These are phyloP conservation scores for Noccaea caerulescens DNA, from an alignment of 345 rosid genomes.

Conservation along the genomic window DNA sequence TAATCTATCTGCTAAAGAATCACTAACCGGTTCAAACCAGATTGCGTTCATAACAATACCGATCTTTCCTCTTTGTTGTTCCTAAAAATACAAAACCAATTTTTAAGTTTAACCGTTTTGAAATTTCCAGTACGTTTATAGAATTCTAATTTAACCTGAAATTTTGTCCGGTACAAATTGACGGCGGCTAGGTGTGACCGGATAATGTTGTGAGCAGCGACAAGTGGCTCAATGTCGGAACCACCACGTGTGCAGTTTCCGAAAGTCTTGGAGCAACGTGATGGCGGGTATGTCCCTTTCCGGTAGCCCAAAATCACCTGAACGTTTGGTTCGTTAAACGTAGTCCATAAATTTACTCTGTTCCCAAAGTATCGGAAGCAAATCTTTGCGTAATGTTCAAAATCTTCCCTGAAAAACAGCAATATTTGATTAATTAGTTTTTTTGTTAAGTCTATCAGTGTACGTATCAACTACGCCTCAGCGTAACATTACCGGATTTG, in stretches of 20 bases:
- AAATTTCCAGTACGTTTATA: neutral
- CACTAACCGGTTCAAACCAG: slow-evolving; percentile 68
- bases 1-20: slow-evolving; percentile 52
- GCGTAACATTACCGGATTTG: slow-evolving; percentile 49
- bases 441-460: neutral
- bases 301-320: slow-evolving; percentile 53
- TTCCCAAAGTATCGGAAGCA: slow-evolving; percentile 66
- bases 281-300: slow-evolving; percentile 60
- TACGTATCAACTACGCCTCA: neutral
- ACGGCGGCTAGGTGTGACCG: slow-evolving; percentile 66
- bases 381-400: slow-evolving; percentile 54
- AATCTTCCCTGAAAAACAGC: slow-evolving; percentile 60
- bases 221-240: slow-evolving; percentile 58
- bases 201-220: slow-evolving; percentile 69
- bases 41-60: slow-evolving; percentile 62
- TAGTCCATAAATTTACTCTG: slow-evolving; percentile 61
- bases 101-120: neutral
- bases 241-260: slow-evolving; percentile 60
- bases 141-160: slow-evolving; percentile 48
- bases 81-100: slow-evolving; percentile 34
- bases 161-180: slow-evolving; percentile 50
- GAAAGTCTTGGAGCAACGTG: slow-evolving; percentile 60
- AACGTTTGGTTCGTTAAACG: slow-evolving; percentile 73
- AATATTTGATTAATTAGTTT: neutral
- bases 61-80: slow-evolving; percentile 58